A percentile compares a stretch with the other conserved stretches of the same genome.
These are phyloP conservation scores for Cladosporium sphaerospermum DNA, from an alignment of 2,329 filamentous ascomycete genomes.

Conservation along the genomic window DNA sequence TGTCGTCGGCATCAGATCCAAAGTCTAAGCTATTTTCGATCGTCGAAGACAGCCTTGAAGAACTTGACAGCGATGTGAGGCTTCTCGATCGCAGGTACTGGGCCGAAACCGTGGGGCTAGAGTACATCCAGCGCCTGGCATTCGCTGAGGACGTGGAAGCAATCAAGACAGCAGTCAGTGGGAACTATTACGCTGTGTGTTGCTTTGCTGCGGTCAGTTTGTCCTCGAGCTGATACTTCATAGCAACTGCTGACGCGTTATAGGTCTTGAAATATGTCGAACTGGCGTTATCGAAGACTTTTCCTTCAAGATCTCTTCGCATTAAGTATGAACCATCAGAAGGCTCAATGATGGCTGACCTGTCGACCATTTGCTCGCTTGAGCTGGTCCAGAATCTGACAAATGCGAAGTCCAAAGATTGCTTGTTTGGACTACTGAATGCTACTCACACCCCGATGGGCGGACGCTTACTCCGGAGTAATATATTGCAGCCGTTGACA, in stretches of 20 bases:
- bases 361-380: conserved; percentile 77
- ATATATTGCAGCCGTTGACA: conserved; percentile 83
- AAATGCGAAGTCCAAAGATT: conserved; percentile 70
- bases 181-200: conserved; percentile 81
- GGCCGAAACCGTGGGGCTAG: conserved; percentile 71
- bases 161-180: conserved; percentile 69
- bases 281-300: conserved; percentile 58
- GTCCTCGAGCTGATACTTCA: neutral
- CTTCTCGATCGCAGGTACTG: conserved; percentile 72
- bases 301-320: conserved; percentile 72
- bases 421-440: conserved; percentile 78
- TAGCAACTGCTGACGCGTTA: conserved; percentile 11
- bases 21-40: conserved; percentile 70
- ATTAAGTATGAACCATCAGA: conserved; percentile 84
- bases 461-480: conserved; percentile 71
- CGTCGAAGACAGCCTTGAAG: conserved; percentile 64
- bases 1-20: conserved; percentile 62
- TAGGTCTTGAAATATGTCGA: conserved; percentile 80
- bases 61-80: conserved; percentile 51
- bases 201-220: conserved; percentile 73
- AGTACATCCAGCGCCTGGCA: conserved; percentile 72
- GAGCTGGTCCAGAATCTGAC: conserved; percentile 87
- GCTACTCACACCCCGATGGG: conserved; percentile 87
- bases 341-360: conserved; percentile 92
- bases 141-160: conserved; percentile 74